These are phyloP conservation scores for Microdochium paspali DNA, from an alignment of 2,329 filamentous ascomycete species.

Conservation along the genomic window DNA sequence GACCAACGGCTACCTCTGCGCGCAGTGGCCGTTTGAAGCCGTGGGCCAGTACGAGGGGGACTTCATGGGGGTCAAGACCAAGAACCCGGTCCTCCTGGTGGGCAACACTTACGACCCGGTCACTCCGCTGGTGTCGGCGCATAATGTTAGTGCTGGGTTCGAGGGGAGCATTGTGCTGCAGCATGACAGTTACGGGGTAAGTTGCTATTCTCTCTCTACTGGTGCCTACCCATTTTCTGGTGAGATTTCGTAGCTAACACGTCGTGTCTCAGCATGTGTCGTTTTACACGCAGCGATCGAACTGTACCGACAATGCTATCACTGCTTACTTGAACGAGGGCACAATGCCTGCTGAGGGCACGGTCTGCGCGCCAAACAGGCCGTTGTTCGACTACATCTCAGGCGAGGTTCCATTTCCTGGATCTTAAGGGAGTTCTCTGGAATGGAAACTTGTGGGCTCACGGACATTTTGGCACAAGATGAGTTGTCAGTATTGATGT, in stretches of 20 bases:
- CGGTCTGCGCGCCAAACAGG: slow-evolving; percentile 1
- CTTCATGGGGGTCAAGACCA: slow-evolving; percentile 14
- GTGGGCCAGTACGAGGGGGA: not conserved
- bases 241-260: slow-evolving; percentile 7
- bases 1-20: not conserved
- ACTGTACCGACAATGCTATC: slow-evolving; percentile 11
- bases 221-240: not conserved
- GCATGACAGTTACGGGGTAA: slow-evolving; percentile 25
- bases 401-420: no score
- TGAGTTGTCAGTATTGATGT: no score
- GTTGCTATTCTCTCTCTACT: slow-evolving; percentile 6
- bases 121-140: slow-evolving; percentile 27
- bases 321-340: slow-evolving; percentile 10
- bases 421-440: no score
- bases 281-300: slow-evolving; percentile 7
- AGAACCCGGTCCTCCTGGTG: slow-evolving; percentile 24
- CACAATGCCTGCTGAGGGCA: slow-evolving; percentile 7
- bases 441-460: no score
- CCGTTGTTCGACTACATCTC: not conserved
- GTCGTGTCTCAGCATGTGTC: not conserved
- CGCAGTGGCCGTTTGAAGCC: not conserved
- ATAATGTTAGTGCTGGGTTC: slow-evolving; percentile 24
- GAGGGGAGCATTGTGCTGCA: slow-evolving; percentile 26
- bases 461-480: no score
- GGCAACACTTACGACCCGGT: slow-evolving; percentile 26